Conservation (phyloP, 2,329 filamentous ascomycete species). For the Endoconidiophora laricicola region DNA sequence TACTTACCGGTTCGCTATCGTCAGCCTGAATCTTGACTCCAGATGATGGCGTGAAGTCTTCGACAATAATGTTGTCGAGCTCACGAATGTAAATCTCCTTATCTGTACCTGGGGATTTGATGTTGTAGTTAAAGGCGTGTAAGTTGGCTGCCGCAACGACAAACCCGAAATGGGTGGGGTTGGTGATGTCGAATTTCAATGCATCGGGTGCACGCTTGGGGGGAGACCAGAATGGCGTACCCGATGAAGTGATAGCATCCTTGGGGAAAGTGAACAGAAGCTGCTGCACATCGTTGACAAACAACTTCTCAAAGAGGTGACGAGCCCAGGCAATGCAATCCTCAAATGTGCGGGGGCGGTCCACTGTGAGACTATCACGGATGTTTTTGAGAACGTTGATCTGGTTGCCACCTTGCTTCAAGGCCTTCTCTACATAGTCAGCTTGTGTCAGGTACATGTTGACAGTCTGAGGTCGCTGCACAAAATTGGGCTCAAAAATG, state of each 20-base stretch:
- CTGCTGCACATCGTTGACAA: constrained; percentile 92
- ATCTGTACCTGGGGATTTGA: constrained; percentile 63
- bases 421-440: constrained; percentile 69
- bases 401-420: constrained; percentile 90
- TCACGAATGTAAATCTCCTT: constrained; percentile 61
- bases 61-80: constrained; percentile 82
- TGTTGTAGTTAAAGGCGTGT: constrained; percentile 95
- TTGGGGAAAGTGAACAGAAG: constrained; percentile 94
- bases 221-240: constrained; percentile 92
- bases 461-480: constrained; percentile 82
- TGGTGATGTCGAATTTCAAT: constrained; percentile 71
- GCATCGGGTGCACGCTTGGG: constrained; percentile 91
- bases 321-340: constrained; percentile 96
- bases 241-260: constrained; percentile 73
- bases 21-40: constrained; percentile 93
- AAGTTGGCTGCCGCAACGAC: constrained; percentile 78
- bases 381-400: constrained; percentile 85
- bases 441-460: constrained; percentile 87
- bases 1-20: constrained; percentile 68
- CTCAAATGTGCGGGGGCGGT: constrained; percentile 82
- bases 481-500: constrained; percentile 84
- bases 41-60: constrained; percentile 81
- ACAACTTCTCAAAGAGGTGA: constrained; percentile 86
- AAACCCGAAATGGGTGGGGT: constrained; percentile 76
- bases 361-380: constrained; percentile 75